Evolutionary conservation across 345 rosid genomes (phyloP).

Genomic region (Pelargonium nanum): DNA sequence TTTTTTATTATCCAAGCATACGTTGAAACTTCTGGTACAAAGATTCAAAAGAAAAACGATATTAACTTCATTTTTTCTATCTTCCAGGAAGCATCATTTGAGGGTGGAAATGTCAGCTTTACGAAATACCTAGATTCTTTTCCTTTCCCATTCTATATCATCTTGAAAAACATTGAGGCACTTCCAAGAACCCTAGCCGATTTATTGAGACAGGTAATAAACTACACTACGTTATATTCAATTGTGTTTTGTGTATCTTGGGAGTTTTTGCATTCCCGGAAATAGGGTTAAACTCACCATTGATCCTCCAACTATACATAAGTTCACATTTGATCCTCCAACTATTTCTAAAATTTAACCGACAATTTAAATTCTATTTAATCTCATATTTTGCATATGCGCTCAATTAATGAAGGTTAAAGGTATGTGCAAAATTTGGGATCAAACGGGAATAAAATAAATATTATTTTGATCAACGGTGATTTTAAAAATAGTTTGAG

Average conservation of each 20-base stretch:
- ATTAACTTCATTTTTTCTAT: not conserved
- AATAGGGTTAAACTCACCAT: not conserved
- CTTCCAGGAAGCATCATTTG: conserved; percentile 41
- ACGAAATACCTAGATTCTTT: conserved; percentile 69
- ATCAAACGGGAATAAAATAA: no score
- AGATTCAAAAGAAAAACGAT: not conserved
- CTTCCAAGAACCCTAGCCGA: conserved; percentile 83
- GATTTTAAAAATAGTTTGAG: no score
- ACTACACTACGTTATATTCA: not conserved
- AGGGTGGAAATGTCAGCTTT: conserved; percentile 30
- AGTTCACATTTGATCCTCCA: not conserved
- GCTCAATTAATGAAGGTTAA: no score
- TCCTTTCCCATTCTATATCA: conserved; percentile 82
- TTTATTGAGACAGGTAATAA: conserved; percentile 75
- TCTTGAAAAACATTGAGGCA: conserved; percentile 68
- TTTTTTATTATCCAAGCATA: not conserved
- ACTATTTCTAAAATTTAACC: no score
- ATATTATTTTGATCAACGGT: no score
- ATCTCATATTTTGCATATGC: no score
- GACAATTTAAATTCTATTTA: no score
- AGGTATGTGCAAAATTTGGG: no score
- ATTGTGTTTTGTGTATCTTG: not conserved
- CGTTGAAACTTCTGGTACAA: no score
- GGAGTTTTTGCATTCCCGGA: not conserved
- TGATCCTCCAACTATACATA: not conserved